Conservation (phyloP, 768 basidiomycete genomes). For the Macrolepiota dolichaula region DNA sequence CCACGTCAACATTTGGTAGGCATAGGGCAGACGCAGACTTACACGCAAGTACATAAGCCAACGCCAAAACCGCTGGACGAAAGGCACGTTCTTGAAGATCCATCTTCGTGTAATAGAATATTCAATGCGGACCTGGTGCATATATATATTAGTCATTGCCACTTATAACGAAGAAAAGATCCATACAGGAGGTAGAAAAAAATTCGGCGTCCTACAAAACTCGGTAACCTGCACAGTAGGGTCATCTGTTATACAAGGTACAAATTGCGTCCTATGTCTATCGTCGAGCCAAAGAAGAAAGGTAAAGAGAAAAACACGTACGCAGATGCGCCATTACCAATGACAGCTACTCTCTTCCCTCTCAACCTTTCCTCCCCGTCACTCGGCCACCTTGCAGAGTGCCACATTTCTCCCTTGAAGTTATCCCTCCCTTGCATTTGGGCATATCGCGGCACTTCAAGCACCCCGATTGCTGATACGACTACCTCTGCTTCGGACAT, state of each 20-base stretch:
- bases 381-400: conserved; percentile 48
- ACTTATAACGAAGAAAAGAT: not conserved
- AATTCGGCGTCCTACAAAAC: conserved; percentile 48
- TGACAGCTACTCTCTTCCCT: conserved; percentile 49
- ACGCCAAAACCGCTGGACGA: conserved; percentile 2
- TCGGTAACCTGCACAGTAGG: conserved; percentile 39
- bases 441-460: conserved; percentile 40
- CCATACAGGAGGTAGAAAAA: conserved; percentile 44
- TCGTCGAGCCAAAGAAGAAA: not conserved
- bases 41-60: not conserved
- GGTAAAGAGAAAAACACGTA: conserved; percentile 22
- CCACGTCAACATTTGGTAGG: not conserved
- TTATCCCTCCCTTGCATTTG: conserved; percentile 28
- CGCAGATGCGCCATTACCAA: conserved; percentile 58
- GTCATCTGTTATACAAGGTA: conserved; percentile 40
- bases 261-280: conserved; percentile 47
- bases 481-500: conserved; percentile 40
- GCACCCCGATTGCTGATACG: conserved; percentile 46
- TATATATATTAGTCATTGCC: not conserved
- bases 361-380: conserved; percentile 30
- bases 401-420: conserved; percentile 50
- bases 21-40: not conserved
- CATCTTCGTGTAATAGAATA: conserved; percentile 17
- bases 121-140: conserved; percentile 11
- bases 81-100: conserved; percentile 12